Percentiles rank a stretch among this genome's conserved stretches.
Evolutionary conservation across 306 rosid species (phyloP).

Genomic region (Vigna unguiculata): DNA sequence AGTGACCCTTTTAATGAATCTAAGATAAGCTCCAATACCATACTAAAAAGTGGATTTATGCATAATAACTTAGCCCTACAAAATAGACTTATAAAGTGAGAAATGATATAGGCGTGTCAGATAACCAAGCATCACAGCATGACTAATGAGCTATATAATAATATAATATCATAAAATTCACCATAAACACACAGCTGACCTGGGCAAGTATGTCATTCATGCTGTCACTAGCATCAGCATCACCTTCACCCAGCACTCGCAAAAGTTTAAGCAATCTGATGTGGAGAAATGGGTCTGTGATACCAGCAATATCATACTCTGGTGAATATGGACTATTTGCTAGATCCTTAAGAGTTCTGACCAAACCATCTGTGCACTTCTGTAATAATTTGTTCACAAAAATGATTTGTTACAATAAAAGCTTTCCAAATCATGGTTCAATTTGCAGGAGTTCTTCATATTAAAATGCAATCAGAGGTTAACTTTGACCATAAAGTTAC

Average conservation of each 20-base stretch:
- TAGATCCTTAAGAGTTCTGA: constrained; percentile 85
- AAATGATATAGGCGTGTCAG: too few species aligned
- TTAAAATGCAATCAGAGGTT: constrained; percentile 17
- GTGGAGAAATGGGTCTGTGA: constrained; percentile 96
- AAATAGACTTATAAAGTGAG: too few species aligned
- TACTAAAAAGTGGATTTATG: too few species aligned
- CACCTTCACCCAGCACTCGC: constrained; percentile 91
- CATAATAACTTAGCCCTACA: too few species aligned
- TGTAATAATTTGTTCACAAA: constrained; percentile 53
- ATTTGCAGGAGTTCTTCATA: constrained; percentile 33
- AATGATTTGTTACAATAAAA: constrained; percentile 40
- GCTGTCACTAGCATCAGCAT: constrained; percentile 87
- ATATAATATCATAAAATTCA: constrained; percentile 30
- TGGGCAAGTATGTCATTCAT: constrained; percentile 99
- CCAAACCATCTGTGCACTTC: constrained; percentile 91
- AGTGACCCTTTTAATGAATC: too few species aligned
- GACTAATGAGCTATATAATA: constrained; percentile 2
- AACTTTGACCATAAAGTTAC: constrained; percentile 20
- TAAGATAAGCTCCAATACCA: too few species aligned
- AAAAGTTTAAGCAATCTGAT: constrained; percentile 89
- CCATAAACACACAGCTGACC: constrained; percentile 56
- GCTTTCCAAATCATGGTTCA: constrained; percentile 25
- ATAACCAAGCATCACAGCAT: constrained; percentile 15
- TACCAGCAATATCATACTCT: constrained; percentile 96
- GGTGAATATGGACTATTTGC: constrained; percentile 95